Base-by-base conservation (phyloP, 2,329 filamentous ascomycete species). In the Beauveria sp. region DNA sequence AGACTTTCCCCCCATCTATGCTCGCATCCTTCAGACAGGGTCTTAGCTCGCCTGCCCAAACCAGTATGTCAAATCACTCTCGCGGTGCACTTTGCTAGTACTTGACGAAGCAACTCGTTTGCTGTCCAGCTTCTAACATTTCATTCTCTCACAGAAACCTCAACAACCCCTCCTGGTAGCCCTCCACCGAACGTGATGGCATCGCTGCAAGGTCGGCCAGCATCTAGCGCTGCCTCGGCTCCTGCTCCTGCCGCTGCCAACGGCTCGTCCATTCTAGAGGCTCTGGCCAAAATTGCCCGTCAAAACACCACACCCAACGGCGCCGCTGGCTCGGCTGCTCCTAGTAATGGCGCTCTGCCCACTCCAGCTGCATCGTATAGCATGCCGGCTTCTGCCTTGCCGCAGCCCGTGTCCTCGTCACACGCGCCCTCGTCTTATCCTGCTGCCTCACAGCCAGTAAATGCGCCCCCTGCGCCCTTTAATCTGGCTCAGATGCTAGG, bases 1-100 rank as follows among this genome's bases (percentile, higher is more conserved):
- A 89, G 72, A 97, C 92, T 24, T 97, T 99, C 74, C 92, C 94
- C 28, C 73, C 82, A 47, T 75, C 86, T 59, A 88, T 96, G 85
- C 84, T 99, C 68, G 80, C 81, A 64, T 85, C 84, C 43, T 96
- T 96, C 81, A 93, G 91, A 76, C 83, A 90, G 71, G 92, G 90
- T 75, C 74, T 96, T 69, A 87, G 81, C 65, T 80, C 84, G 63
- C 78, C 83, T 55, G 71, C 79, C 62, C 74, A 79, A 66, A 79
- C 83, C 71, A 85, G 88, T 92, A 64, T 65, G 65, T 64, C 24
- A 54, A 22, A 46, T 28, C 34, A 56, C 43, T 9, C 16, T 16
- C 18, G 28, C 34, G 3, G 43, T 26, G 26, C 46, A 5, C 26
- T 2, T 26, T 30, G 18, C 55, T 55, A 47, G 40, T 43, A 51